Percentiles rank a stretch among this genome's conserved stretches.
These are phyloP conservation scores for Didymellaceae sp. DNA, from an alignment of 2,329 filamentous ascomycete species.

Conservation along the genomic window DNA sequence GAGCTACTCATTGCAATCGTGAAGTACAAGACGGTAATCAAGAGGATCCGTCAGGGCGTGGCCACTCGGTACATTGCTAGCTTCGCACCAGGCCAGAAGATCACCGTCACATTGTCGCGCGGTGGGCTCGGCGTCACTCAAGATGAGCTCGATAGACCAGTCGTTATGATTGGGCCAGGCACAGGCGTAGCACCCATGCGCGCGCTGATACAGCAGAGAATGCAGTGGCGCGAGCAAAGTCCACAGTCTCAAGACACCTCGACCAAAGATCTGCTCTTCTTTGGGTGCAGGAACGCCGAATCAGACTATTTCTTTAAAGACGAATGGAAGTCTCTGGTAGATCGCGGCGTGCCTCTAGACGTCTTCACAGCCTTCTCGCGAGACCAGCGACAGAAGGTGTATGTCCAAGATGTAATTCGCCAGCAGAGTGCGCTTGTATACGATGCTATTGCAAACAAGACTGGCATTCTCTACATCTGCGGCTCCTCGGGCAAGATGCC, in stretches of 20 bases:
- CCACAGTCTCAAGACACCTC: neutral
- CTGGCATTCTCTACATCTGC: constrained; percentile 64
- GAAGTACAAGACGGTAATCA: constrained; percentile 87
- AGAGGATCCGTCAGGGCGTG: constrained; percentile 81
- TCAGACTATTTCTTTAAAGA: constrained; percentile 82
- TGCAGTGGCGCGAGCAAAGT: constrained; percentile 45
- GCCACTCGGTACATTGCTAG: constrained; percentile 85
- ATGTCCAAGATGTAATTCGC: constrained; percentile 70
- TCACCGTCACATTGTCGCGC: constrained; percentile 66
- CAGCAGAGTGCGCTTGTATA: constrained; percentile 59
- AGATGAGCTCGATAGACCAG: constrained; percentile 60
- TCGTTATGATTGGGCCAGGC: constrained; percentile 81
- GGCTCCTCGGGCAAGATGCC: constrained; percentile 74
- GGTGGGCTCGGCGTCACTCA: constrained; percentile 53
- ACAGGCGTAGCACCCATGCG: constrained; percentile 88
- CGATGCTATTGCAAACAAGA: constrained; percentile 57
- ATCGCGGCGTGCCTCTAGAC: constrained; percentile 53
- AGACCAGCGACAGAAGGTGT: constrained; percentile 66
- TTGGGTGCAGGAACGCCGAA: constrained; percentile 76
- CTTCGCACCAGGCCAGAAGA: constrained; percentile 63
- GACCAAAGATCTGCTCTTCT: constrained; percentile 68
- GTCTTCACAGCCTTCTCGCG: constrained; percentile 73
- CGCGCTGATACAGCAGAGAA: constrained; percentile 77
- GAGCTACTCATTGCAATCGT: constrained; percentile 87
- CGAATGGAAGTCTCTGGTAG: constrained; percentile 69